These are phyloP conservation scores for Crithidia acanthocephali DNA, from an alignment of 208 protist genomes.

Conservation along the genomic window DNA sequence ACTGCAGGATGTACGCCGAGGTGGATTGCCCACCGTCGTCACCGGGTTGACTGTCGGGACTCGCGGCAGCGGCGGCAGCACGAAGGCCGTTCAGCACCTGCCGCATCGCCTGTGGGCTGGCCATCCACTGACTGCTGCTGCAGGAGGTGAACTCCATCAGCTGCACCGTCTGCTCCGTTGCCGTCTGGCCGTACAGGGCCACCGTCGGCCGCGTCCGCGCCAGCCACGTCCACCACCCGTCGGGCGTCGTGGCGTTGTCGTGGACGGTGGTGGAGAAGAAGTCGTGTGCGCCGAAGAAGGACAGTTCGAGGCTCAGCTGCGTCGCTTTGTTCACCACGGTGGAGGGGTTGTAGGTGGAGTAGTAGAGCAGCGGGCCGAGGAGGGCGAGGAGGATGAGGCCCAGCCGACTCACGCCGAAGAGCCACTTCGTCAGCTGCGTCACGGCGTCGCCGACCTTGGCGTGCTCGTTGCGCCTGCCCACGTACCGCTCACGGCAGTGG, in stretches of 20 bases:
- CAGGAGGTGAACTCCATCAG: constrained; percentile 55
- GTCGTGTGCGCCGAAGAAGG: constrained; percentile 52
- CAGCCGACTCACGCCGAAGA: constrained; percentile 49
- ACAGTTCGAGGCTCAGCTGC: constrained; percentile 45
- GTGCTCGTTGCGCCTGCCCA: constrained; percentile 8
- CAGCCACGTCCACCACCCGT: constrained; percentile 50
- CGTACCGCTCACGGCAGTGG: constrained; percentile 38
- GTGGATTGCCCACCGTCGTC: background rate
- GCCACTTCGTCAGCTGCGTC: constrained; percentile 39
- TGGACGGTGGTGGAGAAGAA: constrained; percentile 61
- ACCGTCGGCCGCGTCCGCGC: constrained; percentile 67
- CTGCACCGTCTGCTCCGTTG: constrained; percentile 44
- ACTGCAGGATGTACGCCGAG: constrained; percentile 40
- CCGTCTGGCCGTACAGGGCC: constrained; percentile 30
- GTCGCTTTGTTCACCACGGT: constrained; percentile 51
- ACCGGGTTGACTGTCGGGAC: background rate
- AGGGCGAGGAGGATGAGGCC: constrained; percentile 66
- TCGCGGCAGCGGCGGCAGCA: background rate
- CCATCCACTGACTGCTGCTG: constrained; percentile 64
- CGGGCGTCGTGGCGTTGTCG: constrained; percentile 23
- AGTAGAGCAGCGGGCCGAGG: constrained; percentile 84
- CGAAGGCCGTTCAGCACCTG: constrained; percentile 28
- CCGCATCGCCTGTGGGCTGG: constrained; percentile 51
- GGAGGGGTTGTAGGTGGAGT: constrained; percentile 86
- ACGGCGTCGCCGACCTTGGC: constrained; percentile 45